Conservation (phyloP, 2,329 filamentous ascomycete species). For the Verticillium alfalfae region DNA sequence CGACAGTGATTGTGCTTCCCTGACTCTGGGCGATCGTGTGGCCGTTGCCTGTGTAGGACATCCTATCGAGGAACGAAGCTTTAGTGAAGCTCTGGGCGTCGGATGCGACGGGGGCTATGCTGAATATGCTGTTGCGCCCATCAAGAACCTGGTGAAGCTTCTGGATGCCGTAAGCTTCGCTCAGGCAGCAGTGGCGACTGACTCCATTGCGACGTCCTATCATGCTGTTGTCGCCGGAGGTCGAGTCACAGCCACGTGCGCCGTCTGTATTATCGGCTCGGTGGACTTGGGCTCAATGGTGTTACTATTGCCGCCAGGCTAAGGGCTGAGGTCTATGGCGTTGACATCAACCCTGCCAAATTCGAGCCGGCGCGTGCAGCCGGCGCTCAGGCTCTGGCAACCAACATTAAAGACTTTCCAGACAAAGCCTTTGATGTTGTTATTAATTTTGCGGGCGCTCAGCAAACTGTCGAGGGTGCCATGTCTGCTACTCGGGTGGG, state of each 20-base stretch:
- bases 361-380: slow-evolving; percentile 1
- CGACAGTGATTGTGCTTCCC: not conserved
- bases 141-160: slow-evolving; percentile 3
- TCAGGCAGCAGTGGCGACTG: slow-evolving; percentile 3
- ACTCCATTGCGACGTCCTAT: slow-evolving; percentile 6
- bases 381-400: slow-evolving; percentile 1
- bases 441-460: slow-evolving; percentile 6
- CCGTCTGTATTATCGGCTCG: slow-evolving; percentile 4
- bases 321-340: slow-evolving; percentile 4
- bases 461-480: slow-evolving; percentile 3
- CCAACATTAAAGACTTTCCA: not conserved
- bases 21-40: slow-evolving; percentile 3
- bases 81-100: slow-evolving; percentile 4
- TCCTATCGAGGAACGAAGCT: slow-evolving; percentile 3
- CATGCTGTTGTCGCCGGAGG: slow-evolving; percentile 10
- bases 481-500: slow-evolving; percentile 1
- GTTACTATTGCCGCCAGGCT: slow-evolving; percentile 2
- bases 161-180: slow-evolving; percentile 1
- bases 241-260: not conserved
- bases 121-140: slow-evolving; percentile 2
- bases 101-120: slow-evolving; percentile 6
- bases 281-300: slow-evolving; percentile 5
- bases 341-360: slow-evolving; percentile 1
- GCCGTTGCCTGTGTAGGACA: slow-evolving; percentile 7
- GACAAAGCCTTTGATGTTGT: slow-evolving; percentile 3